Conservation (phyloP, 306 rosid species). For the Luffa acutangula region DNA sequence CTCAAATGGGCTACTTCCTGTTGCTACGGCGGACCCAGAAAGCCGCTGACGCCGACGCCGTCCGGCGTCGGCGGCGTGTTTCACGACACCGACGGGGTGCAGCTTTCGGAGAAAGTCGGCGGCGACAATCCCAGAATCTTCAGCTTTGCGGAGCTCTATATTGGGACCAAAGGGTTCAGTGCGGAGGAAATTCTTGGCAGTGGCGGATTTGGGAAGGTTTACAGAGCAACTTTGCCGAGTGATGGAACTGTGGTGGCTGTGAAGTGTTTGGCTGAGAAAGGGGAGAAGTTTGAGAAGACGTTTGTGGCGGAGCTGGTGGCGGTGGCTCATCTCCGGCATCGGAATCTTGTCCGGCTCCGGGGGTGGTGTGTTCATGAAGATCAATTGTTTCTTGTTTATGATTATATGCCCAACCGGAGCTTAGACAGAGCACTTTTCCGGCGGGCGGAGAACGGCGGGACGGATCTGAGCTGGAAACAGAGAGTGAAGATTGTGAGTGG, state of each 20-base stretch:
- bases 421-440: conserved; percentile 69
- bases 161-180: conserved; percentile 77
- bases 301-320: conserved; percentile 76
- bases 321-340: conserved; percentile 88
- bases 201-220: conserved; percentile 87
- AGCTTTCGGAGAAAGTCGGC: conserved; percentile 48
- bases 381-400: conserved; percentile 61
- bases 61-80: conserved; percentile 9
- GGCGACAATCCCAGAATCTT: conserved; percentile 76
- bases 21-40: conserved; percentile 10
- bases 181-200: conserved; percentile 68
- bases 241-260: conserved; percentile 92
- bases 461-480: conserved; percentile 43
- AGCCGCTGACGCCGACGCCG: neutral
- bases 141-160: conserved; percentile 76
- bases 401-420: conserved; percentile 88
- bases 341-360: conserved; percentile 76
- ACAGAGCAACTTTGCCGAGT: conserved; percentile 69
- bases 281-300: conserved; percentile 75
- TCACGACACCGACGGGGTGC: conserved; percentile 79
- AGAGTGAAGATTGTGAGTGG: conserved; percentile 58
- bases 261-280: conserved; percentile 72
- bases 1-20: conserved; percentile 23
- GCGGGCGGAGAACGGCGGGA: conserved; percentile 25
- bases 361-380: conserved; percentile 95